These are phyloP conservation scores for Selaginella tamariscina DNA, from an alignment of 75 land plant genomes.

Conservation along the genomic window DNA sequence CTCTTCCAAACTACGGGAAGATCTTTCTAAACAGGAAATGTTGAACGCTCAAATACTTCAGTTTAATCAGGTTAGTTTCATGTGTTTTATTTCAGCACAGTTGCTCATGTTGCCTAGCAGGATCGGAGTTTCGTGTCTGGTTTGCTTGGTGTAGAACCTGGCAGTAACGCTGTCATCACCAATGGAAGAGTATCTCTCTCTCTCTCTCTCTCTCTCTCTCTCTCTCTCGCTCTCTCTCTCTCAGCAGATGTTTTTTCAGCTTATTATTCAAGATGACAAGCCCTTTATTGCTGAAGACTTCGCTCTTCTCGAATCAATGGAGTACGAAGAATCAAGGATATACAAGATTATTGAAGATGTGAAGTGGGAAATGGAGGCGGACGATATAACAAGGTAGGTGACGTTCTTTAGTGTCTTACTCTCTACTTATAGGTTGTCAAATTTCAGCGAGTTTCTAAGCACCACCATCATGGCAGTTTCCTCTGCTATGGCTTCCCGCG, in stretches of 20 bases:
- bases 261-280: constrained; percentile 16
- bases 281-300: constrained; percentile 71
- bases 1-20: constrained; percentile 21
- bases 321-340: constrained; percentile 57
- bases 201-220: constrained; percentile 14
- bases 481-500: constrained; percentile 65
- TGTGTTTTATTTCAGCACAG: neutral
- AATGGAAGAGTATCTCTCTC: constrained; percentile 71
- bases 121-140: constrained; percentile 35
- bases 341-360: constrained; percentile 57
- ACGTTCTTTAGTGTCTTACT: neutral
- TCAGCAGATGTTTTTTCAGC: constrained; percentile 37
- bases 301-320: constrained; percentile 58
- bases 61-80: neutral
- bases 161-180: constrained; percentile 60
- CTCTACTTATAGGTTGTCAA: neutral
- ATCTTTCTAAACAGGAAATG: constrained; percentile 18
- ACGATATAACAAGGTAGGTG: constrained; percentile 64
- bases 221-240: neutral
- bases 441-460: constrained; percentile 80
- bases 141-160: constrained; percentile 41
- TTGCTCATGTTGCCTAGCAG: constrained; percentile 26
- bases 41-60: neutral
- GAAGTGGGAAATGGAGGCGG: constrained; percentile 76
- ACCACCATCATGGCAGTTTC: constrained; percentile 69